phyloP scores from a whole-genome alignment of 805 yeast genomes.

The Metschnikowia peoriensis region DNA sequence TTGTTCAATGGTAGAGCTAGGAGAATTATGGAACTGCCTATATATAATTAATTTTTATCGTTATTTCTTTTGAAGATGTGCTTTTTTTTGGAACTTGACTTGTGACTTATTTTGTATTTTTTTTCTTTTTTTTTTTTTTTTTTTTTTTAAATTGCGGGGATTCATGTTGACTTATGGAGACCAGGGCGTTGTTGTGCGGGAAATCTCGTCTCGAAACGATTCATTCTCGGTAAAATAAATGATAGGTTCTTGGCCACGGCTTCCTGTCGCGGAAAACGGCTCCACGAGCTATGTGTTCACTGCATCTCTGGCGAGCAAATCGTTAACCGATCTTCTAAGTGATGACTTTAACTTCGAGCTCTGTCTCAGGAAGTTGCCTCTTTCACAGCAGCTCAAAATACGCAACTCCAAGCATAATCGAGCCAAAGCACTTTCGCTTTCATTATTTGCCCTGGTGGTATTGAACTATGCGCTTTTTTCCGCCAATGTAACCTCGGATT shows the following conservation, averaged over 20 bases:
- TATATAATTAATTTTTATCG: no score
- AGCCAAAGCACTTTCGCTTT: constrained; percentile 40
- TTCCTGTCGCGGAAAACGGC: background rate
- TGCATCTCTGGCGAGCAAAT: constrained; percentile 10
- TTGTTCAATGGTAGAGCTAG: background rate
- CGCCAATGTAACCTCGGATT: constrained; percentile 8
- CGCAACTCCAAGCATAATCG: constrained; percentile 34
- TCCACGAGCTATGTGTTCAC: constrained; percentile 15
- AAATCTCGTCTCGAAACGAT: no score
- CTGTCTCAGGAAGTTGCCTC: constrained; percentile 45
- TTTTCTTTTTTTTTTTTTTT: no score
- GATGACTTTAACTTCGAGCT: constrained; percentile 48
- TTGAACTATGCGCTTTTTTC: constrained; percentile 31
- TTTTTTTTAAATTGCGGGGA: no score
- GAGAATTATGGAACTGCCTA: no score
- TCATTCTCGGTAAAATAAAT: background rate
- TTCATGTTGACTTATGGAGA: no score
- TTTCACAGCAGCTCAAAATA: constrained; percentile 42
- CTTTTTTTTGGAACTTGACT: no score
- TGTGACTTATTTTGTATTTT: no score
- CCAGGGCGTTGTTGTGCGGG: background rate
- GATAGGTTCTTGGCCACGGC: constrained; percentile 6
- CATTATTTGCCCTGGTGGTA: constrained; percentile 45
- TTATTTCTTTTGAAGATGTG: background rate
- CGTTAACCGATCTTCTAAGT: constrained; percentile 5